Evolutionary conservation across 805 yeast genomes (phyloP), one percentile per base, ranked within the genome.

Genomic region (Candida sanyiensis): DNA sequence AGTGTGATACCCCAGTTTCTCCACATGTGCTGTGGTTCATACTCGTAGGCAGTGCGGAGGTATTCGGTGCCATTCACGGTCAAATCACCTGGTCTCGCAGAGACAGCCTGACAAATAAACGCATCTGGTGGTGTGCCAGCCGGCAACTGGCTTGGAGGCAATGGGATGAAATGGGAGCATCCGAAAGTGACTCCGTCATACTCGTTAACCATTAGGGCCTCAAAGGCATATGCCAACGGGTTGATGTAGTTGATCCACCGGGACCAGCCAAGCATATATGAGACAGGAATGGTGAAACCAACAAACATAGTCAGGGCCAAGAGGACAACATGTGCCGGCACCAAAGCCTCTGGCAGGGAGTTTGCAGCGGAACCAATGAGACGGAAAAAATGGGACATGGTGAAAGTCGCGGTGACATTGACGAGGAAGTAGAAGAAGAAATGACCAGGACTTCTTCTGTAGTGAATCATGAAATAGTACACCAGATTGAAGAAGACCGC

Each of bases 1-100:
- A 78, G 35, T 28, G 67, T 58, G 46, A 84, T 80, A 56, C 89
- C 85, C 44, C 64, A 67, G 48, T 78, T 72, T 62, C 84, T 69
- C 85, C 86, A 80, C 53, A 67, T 63, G 56, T 79, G 78, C 7
- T 56, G 32, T 38, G 59, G 56, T 31, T 54, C 42, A 56, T 75
- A 79, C 7, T 57, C 50, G 54, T 63, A 80, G 4, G 78, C 59
- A 10, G 51, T 39, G 5, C 47, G 44, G 18, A 80, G 43, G 53
- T 70, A 82, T 11, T 47, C 62, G 35, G 69, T 67, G 49, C 90
- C 90, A 33, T 51, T 52, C 26, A 82, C 82, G 36, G 46, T 46
- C 15, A 49, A 46, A 16, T 54, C 47, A 38, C 89, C 88, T 1
- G 79, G 64, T 4, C 54, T 55, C 16, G 85, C 61, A 41, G 83